Evolutionary conservation across 2,329 filamentous ascomycete species (phyloP), one percentile per base, ranked within the genome.

Genomic region (Hypoxylon sp.): DNA sequence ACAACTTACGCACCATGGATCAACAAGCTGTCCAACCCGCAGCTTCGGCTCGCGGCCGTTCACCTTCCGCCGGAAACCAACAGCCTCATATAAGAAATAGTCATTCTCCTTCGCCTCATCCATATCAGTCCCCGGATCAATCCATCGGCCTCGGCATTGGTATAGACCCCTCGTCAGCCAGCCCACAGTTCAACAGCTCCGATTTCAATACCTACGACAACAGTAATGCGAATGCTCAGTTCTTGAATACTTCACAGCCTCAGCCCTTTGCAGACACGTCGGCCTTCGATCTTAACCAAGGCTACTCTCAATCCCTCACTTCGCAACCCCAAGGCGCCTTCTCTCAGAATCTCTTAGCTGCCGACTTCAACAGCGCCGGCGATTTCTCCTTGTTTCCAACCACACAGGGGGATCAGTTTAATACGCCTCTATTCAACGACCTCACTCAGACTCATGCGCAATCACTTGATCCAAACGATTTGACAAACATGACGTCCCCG

Each of bases 31-130:
- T 56, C 41, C 64, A 62, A 49, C 49, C 51, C 53, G 58, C 55
- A 52, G 61, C 59, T 58, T 67, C 71, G 65, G 63, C 67, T 63
- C 65, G 81, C 69, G 82, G 82, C 68, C 83, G 83, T 67, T 87
- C 84, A 63, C 81, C 79, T 61, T 86, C 85, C 65, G 76, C 77
- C 67, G 77, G 78, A 59, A 78, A 81, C 66, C 78, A 78, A 62
- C 77, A 81, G 66, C 73, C 76, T 75, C 78, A 84, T 85, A 87
- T 88, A 86, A 88, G 80, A 70, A 83, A 84, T 70, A 80, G 75
- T 61, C 84, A 83, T 71, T 87, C 85, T 64, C 82, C 84, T 63
- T 83, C 83, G 67, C 81, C 80, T 69, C 79, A 72, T 71, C 76
- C 76, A 63, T 81, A 79, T 65, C 75, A 78, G 68, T 74, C 78